Base-by-base conservation (phyloP, 495 filamentous ascomycete genomes). In the Apodospora peruviana region DNA sequence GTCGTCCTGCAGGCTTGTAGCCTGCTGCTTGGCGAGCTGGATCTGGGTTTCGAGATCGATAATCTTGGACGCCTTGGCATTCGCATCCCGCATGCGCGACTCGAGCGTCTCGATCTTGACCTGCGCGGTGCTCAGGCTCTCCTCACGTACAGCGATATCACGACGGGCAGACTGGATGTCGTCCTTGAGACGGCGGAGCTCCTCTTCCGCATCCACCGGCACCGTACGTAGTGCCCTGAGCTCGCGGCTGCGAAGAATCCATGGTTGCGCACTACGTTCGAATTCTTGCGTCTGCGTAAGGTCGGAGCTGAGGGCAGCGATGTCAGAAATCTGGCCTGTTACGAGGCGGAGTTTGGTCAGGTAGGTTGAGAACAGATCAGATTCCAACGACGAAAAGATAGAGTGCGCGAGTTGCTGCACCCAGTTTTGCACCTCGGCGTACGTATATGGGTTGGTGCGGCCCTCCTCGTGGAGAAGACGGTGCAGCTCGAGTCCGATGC, bases 81-180 rank as follows among this genome's bases (percentile, higher is more conserved):
- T 79, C 11, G 87, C 80, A 55, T 95, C 90, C 35, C 86, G 81
- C 76, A 83, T 86, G 14, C 85, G 76, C 19, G 78, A 76, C 60
- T 96, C 91, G 38, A 97, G 84, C 4, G 88, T 87, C 66, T 96
- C 93, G 59, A 95, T 91, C 65, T 95, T 94, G 51, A 95, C 86
- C 2, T 81, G 79, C 9, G 89, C 77, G 25, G 88, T 87, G 54
- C 86, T 84, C 17, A 89, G 70, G 20, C 72, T 72, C 48, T 86
- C 74, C 34, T 90, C 84, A 23, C 80, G 76, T 38, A 84, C 69
- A 8, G 81, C 81, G 56, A 81, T 82, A 56, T 73, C 78, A 59
- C 79, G 78, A 0, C 79, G 74, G 24, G 74, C 83, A 59, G 81
- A 86, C 47, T 81, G 61, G 72, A 83, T 69, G 47, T 91, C 85